Base-by-base conservation (phyloP, 2,329 filamentous ascomycete genomes). In the Allantophomopsis cytisporea region DNA sequence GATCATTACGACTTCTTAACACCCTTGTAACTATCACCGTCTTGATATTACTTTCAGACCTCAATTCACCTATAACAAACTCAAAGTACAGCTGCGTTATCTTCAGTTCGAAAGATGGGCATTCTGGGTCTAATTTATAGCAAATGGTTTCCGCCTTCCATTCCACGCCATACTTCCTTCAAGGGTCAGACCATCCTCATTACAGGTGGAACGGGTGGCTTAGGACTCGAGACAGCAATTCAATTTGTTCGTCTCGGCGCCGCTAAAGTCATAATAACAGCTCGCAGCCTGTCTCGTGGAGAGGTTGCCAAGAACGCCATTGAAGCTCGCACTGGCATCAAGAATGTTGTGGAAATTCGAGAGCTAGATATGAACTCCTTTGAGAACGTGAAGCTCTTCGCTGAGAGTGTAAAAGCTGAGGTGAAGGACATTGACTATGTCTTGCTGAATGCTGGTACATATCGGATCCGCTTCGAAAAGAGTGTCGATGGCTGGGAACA, bases 161-260 rank as follows among this genome's bases (percentile, higher is more conserved):
- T 53, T 30, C 51, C 53, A 33, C 43, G 50, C 37, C 42, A 45
- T 3, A 42, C 39, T 5, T 42, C 46, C 31, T 53, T 53, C 45
- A 39, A 43, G 30, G 46, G 43, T n/a, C 49, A 60, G 44, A 48
- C 48, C 5, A 48, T 60, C 37, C 48, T 66, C 30, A 53, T 67
- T 31, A 66, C 62, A 1, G 64, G 64, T 14, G 59, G 53, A 7
- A 64, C 60, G 11, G 48, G 51, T 17, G 64, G 63, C 12, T 50
- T 66, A 1, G 62, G 64, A 7, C 53, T 62, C 15, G 62, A 59
- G 23, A 51, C 60, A 7, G 61, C 62, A 2, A 47, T 55, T 2
- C 58, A 65, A 43, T 59, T 61, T 39, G 46, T 61, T 39, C 57
- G 57, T 17, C 57, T 65, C 3, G 57, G 58, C 14, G 63, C 62